Evolutionary conservation across 2,329 filamentous ascomycete species (phyloP), one percentile per base, ranked within the genome.

Genomic region (Colletotrichum sp.): DNA sequence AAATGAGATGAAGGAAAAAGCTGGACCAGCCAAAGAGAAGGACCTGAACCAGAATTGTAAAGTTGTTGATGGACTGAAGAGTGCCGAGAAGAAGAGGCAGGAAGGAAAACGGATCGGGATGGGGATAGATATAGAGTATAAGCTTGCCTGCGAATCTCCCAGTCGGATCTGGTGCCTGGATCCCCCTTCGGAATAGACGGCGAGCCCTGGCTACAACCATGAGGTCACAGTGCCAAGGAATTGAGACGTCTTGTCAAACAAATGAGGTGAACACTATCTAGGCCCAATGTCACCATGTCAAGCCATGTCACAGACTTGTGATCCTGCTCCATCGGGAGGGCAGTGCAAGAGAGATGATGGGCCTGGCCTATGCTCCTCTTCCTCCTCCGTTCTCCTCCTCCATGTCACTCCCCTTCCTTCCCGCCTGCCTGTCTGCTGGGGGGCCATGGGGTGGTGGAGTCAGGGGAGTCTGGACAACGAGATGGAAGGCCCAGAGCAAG

Each of bases 231-330:
- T 69, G 74, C 74, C 74, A 74, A 76, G 74, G 70, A 73, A 74
- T 74, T 69, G 74, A 76, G 70, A 74, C 74, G 18, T 59, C n/a
- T 74, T 74, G 70, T 76, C 74, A 76, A 66, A 69, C 74, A 60
- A 66, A 69, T 39, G 60, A 74, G 65, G 65, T 60, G 71, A 76
- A 74, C 44, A 30, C 70, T 52, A 65, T 66, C 73, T 49, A 28
- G 59, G 70, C 34, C 32, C 64, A 59, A 64, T 32, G 26, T 44
- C 59, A 69, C 70, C 44, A 74, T 66, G 70, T 65, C 73, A 76
- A 65, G 64, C 73, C 73, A 76, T 76, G 74, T 76, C 74, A 69
- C 70, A 74, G 70, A 69, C 44, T 65, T 52, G 57, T 60, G 52
- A 70, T 63, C 26, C 68, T 69, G 70, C 30, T 74, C 70, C 70